These are phyloP conservation scores for Fusarium napiforme DNA, from an alignment of 2,329 filamentous ascomycete species.

Conservation along the genomic window DNA sequence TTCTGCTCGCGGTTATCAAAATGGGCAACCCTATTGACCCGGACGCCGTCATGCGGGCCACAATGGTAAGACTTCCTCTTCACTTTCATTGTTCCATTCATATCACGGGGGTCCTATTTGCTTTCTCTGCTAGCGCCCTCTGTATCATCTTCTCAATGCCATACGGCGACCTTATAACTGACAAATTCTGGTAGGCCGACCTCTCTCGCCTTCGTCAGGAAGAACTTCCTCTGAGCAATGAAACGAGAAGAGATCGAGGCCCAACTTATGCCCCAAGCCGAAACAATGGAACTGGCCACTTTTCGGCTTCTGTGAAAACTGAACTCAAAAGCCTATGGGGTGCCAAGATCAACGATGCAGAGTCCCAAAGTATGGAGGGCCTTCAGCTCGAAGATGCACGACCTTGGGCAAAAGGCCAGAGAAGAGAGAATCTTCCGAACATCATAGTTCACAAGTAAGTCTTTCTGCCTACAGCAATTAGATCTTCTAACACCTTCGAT, in stretches of 20 bases:
- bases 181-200: slow-evolving; percentile 28
- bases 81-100: background rate
- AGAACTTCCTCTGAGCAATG: slow-evolving; percentile 36
- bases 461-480: background rate
- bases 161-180: background rate
- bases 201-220: slow-evolving; percentile 39
- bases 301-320: background rate
- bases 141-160: background rate
- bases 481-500: background rate
- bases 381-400: slow-evolving; percentile 32
- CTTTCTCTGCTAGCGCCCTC: background rate
- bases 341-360: slow-evolving; percentile 36
- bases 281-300: slow-evolving; percentile 23
- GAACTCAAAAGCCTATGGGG: slow-evolving; percentile 24
- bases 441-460: background rate
- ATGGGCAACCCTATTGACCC: slow-evolving; percentile 33
- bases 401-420: slow-evolving; percentile 34
- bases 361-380: slow-evolving; percentile 36
- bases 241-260: background rate
- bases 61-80: slow-evolving; percentile 31
- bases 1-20: background rate
- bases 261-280: slow-evolving; percentile 20
- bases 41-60: background rate
- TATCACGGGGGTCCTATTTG: background rate
- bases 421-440: background rate